Base-by-base conservation (phyloP, 441 rosid species). In the Adansonia madagascariensis region DNA sequence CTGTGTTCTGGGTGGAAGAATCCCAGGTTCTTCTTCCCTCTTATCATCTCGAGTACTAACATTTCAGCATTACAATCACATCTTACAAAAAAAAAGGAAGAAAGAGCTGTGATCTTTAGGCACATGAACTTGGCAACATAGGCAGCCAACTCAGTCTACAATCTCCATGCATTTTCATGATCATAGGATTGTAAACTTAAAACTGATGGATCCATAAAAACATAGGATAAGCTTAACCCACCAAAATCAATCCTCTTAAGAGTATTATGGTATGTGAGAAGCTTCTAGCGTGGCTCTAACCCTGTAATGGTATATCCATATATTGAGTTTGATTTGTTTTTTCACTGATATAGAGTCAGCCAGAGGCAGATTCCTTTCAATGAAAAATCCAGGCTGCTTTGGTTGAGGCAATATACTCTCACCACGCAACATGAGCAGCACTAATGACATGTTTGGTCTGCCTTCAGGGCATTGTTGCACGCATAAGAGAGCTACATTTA, bases 1-100 rank as follows among this genome's bases (percentile, higher is more conserved):
- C 73, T 78, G 18, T 22, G 43, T 0, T 80, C 79, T 11, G 71
- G 70, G 41, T 53, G 71, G 71, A 68, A 80, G 50, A 83, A 75
- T 8, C 80, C 81, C 61, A 71, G 76, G 79, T 86, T 87, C 27
- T 86, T 87, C 27, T 52, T 80, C 5, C 85, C 78, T 1, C 82
- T 85, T 3, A 80, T 41, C 0, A 80, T 82, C 65, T 80, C 85
- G 0, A 82, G 72, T 6, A 80, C 0, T 4, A 31, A 31, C 35
- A 31, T 31, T 31, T 31, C 35, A 31, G 35, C 35, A 31, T 31
- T 31, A 31, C 35, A 31, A 31, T 31, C 35, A 31, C 35, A 31
- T 31, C 35, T 31, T 31, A 31, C 35, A 31, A 31, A 31, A 31
- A 31, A 31, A 31, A 31, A 31, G 0, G 35, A 31, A 31, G 35